phyloP scores from a whole-genome alignment of 306 rosid species.

The Arachis stenosperma region DNA sequence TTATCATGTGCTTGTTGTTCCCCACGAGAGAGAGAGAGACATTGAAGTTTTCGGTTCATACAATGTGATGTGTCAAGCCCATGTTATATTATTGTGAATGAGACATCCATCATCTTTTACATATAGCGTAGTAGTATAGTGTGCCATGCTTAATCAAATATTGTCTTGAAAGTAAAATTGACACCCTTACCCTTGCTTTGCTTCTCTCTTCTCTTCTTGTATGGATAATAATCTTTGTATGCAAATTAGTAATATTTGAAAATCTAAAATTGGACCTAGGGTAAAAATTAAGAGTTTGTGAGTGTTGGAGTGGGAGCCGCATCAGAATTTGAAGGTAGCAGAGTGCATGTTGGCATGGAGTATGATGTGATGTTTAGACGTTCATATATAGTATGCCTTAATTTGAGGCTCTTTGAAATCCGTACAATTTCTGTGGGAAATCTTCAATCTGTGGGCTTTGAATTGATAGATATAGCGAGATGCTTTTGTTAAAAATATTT shows the following conservation, averaged over 20 bases:
- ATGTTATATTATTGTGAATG: conserved; percentile 24
- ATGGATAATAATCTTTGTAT: conserved; percentile 23
- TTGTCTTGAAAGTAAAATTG: background rate
- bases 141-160: background rate
- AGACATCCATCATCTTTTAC: conserved; percentile 22
- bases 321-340: too few relatives aligned
- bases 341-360: too few relatives aligned
- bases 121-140: background rate
- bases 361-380: too few relatives aligned
- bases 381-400: background rate
- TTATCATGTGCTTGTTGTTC: conserved; percentile 44
- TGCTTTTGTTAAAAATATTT: conserved; percentile 18
- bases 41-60: conserved; percentile 21
- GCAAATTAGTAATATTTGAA: too few relatives aligned
- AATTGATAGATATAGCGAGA: background rate
- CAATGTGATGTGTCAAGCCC: conserved; percentile 33
- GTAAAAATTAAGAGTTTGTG: too few relatives aligned
- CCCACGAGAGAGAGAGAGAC: conserved; percentile 35
- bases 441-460: conserved; percentile 24
- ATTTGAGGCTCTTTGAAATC: conserved; percentile 3
- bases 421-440: conserved; percentile 3
- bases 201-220: conserved; percentile 20
- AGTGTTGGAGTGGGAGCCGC: too few relatives aligned
- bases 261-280: too few relatives aligned
- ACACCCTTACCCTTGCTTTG: conserved; percentile 4